Evolutionary conservation across 2,329 filamentous ascomycete species (phyloP), one percentile per base, ranked within the genome.

Genomic region (Epichloe sibirici): DNA sequence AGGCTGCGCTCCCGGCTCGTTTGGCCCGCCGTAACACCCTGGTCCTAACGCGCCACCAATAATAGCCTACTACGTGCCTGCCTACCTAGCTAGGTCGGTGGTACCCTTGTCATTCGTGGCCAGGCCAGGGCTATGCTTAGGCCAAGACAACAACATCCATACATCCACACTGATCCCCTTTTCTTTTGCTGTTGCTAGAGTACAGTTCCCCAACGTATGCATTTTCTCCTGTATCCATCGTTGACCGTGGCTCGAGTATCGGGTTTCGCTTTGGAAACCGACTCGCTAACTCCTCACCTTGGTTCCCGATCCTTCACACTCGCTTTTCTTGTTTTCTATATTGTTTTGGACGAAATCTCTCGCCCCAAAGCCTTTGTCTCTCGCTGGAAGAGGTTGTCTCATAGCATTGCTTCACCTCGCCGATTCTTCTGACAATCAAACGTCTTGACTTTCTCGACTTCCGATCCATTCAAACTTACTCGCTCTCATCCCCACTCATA

Each of bases 181-280:
- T 56, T 55, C 45, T 39, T 45, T 40, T 37, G 35, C 17, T 15
- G 44, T 46, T 43, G 48, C 47, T 38, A 39, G 39, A 48, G 46
- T 6, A 3, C 31, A 48, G 25, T 21, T n/a, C 37, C 25, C 43
- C 35, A n/a, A 48, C 15, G 15, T 43, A 47, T 47, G 46, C 37
- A 52, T 25, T 37, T 28, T 52, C 38, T 37, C 39, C 25, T 28
- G 49, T 23, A 28, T 39, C 45, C 28, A 39, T 38, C 17, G 25
- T 37, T 25, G 21, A 44, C 51, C 31, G 47, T 53, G 51, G 28
- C 40, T 53, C 48, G 46, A 25, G 21, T 49, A 25, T 40, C 15
- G 23, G 21, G 8, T 38, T 46, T 35, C 17, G 31, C 15, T 35
- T 34, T 40, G 49, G 13, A 35, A 46, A 34, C 31, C 31, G 31